Evolutionary conservation across 2,329 filamentous ascomycete species (phyloP).

Genomic region (Hymenoscyphus occultus): DNA sequence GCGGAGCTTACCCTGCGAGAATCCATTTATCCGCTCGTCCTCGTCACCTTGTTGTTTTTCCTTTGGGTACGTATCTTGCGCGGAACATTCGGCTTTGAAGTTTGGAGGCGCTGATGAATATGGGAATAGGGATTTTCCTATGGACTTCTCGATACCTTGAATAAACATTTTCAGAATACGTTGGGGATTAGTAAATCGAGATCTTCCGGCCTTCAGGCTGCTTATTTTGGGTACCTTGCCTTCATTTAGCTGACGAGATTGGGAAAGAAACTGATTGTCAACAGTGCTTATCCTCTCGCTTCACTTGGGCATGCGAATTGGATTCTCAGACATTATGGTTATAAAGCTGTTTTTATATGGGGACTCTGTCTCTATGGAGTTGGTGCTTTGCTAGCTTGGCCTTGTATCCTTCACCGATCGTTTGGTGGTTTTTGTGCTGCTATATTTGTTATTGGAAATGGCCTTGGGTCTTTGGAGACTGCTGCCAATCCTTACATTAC

Average conservation of each 20-base stretch:
- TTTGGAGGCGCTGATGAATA: not conserved
- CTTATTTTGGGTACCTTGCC: conserved; percentile 67
- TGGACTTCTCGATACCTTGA: conserved; percentile 77
- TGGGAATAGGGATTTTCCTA: conserved; percentile 80
- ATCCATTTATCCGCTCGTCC: conserved; percentile 62
- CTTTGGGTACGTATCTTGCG: conserved; percentile 52
- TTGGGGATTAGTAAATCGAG: conserved; percentile 54
- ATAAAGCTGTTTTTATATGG: conserved; percentile 63
- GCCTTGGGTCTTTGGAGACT: conserved; percentile 72
- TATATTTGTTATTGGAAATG: conserved; percentile 72
- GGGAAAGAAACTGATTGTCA: conserved; percentile 46
- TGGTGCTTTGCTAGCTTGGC: conserved; percentile 80
- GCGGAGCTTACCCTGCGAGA: conserved; percentile 64
- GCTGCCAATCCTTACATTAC: conserved; percentile 71
- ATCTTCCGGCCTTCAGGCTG: conserved; percentile 58
- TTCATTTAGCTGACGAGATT: conserved; percentile 41
- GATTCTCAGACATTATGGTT: conserved; percentile 63
- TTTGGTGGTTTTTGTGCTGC: conserved; percentile 77
- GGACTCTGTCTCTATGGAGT: conserved; percentile 70
- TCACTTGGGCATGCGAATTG: conserved; percentile 65
- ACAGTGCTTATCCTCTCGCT: conserved; percentile 70
- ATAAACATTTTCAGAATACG: conserved; percentile 64
- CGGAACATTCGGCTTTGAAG: not conserved
- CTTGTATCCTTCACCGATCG: conserved; percentile 67
- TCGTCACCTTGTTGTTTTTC: conserved; percentile 66